A percentile compares a stretch with the other conserved stretches of the same genome.
Evolutionary conservation across 1,139 yeast genomes (phyloP).

Genomic region (Geotrichum fermentans): DNA sequence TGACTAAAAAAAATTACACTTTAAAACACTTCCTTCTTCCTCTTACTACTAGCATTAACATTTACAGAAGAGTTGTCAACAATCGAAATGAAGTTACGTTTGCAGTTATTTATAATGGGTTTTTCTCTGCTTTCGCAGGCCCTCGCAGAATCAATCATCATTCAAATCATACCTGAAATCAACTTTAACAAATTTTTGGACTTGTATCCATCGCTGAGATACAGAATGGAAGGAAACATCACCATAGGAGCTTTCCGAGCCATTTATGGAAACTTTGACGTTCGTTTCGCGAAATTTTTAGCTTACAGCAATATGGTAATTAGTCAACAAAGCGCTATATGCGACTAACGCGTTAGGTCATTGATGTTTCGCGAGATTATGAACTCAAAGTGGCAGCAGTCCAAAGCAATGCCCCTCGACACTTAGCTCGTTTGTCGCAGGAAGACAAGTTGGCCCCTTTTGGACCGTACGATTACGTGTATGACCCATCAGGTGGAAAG

Average conservation of each 20-base stretch:
- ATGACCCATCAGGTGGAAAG: conserved; percentile 43
- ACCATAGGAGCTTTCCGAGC: conserved; percentile 31
- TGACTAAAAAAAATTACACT: background rate
- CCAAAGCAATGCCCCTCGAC: conserved; percentile 60
- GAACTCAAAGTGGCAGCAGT: conserved; percentile 32
- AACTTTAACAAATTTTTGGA: conserved; percentile 27
- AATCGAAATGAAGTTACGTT: conserved; percentile 3
- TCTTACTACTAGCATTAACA: background rate
- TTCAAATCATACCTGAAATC: conserved; percentile 30
- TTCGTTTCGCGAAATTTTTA: conserved; percentile 25
- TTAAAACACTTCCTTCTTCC: background rate
- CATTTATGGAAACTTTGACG: conserved; percentile 30
- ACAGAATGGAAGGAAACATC: conserved; percentile 26
- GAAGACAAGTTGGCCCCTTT: conserved; percentile 38
- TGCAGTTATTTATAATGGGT: background rate
- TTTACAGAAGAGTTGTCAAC: too few species aligned
- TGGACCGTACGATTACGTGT: conserved; percentile 40
- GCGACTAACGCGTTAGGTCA: conserved; percentile 25
- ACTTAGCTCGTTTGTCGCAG: conserved; percentile 61
- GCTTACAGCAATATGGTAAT: conserved; percentile 27
- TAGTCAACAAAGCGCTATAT: background rate
- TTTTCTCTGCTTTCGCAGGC: background rate
- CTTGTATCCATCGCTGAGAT: conserved; percentile 28
- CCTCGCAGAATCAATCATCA: conserved; percentile 22
- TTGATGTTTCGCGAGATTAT: conserved; percentile 33